Evolutionary conservation across 345 rosid species (phyloP), one percentile per base, ranked within the genome.

Genomic region (Sisymbrium irio): DNA sequence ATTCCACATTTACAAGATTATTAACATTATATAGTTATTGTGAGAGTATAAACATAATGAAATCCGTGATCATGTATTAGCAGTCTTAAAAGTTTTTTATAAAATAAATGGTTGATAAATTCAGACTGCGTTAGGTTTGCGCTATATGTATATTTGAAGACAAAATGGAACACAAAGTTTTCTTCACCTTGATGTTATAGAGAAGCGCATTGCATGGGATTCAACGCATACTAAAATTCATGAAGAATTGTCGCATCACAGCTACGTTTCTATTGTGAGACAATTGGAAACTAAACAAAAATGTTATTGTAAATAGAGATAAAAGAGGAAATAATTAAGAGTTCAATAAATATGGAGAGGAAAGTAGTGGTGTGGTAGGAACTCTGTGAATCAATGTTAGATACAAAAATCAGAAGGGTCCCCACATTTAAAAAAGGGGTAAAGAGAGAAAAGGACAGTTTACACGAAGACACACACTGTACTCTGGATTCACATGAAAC

Each of bases 391-490:
- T 67, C 63, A 75, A 75, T 68, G 70, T 40, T 25, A 54, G 19
- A 28, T 15, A 20, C 18, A 49, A 22, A 46, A 30, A 20, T 25
- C 20, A 36, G 51, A 63, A 66, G 57, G 69, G 73, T 60, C 78
- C 78, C 70, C 65, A 62, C 70, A 62, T 6, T 0, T 0, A 66
- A 4, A 30, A 25, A 36, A 55, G n/a, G 7, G 9, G 60, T 14
- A 66, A 55, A 74, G 33, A 37, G 42, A 61, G 74, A 75, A 36
- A 75, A 75, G 63, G 79, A 75, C 79, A 75, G 79, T 61, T 75
- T 62, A 75, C 79, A 75, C 79, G 79, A 75, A 75, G 79, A 68
- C 50, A 41, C 40, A 33, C 19, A 75, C 69, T 75, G 74, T 68
- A 61, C 74, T 42, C 56, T 41, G 20, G 14, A 63, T 27, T 68